Evolutionary conservation across 2,329 filamentous ascomycete species (phyloP).

Genomic region (Cadophora sp.): DNA sequence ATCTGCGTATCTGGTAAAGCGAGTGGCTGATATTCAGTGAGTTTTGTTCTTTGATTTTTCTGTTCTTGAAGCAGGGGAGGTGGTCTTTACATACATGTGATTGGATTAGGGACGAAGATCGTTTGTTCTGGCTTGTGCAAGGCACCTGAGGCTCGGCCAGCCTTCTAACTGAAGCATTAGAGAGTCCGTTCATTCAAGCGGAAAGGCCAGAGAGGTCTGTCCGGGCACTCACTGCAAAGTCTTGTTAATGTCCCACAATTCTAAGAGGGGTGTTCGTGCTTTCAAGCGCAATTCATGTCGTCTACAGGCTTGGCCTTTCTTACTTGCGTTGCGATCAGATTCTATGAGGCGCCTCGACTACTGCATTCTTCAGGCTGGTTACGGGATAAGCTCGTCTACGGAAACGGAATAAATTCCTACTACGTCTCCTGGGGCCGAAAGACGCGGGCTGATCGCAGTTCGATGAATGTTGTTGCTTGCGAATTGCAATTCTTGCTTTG

Average conservation of each 20-base stretch:
- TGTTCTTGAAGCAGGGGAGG: neutral
- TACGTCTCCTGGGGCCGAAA: neutral
- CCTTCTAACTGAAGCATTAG: neutral
- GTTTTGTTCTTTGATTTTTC: neutral
- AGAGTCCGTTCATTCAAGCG: neutral
- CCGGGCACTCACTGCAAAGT: neutral
- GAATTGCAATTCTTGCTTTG: neutral
- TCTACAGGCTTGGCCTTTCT: neutral
- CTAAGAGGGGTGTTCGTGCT: neutral
- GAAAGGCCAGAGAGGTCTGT: neutral
- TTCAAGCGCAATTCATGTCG: slow-evolving; percentile 3
- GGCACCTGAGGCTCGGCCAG: slow-evolving; percentile 6
- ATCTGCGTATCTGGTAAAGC: neutral
- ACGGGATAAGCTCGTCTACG: neutral
- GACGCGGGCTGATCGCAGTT: neutral
- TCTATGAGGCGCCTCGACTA: neutral
- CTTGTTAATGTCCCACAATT: slow-evolving; percentile 4
- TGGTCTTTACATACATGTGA: slow-evolving; percentile 9
- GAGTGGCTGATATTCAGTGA: neutral
- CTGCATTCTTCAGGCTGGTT: neutral
- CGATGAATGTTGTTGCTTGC: slow-evolving; percentile 4
- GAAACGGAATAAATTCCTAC: neutral
- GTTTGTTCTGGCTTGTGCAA: slow-evolving; percentile 12
- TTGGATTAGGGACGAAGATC: slow-evolving; percentile 3
- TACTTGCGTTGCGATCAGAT: neutral